A percentile compares a stretch with the other conserved stretches of the same genome.
phyloP scores from a whole-genome alignment of 2,329 filamentous ascomycete species.

The Fusarium sp. region DNA sequence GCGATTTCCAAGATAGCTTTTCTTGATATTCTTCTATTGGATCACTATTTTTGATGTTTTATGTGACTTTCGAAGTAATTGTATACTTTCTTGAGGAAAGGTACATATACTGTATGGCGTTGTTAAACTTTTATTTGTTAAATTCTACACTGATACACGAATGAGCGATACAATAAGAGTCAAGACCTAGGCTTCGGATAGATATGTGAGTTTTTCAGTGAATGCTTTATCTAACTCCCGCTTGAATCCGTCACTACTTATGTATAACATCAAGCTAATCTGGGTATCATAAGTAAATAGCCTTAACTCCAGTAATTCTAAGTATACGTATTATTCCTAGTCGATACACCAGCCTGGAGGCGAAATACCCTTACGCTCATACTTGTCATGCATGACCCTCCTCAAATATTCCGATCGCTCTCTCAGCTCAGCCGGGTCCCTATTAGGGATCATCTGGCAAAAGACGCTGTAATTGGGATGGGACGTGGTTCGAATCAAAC shows the following conservation, averaged over 20 bases:
- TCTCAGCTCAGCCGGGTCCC: slow-evolving; percentile 37
- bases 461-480: slow-evolving; percentile 33
- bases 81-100: no score
- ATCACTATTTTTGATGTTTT: no score
- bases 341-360: slow-evolving; percentile 50
- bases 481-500: slow-evolving; percentile 39
- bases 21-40: no score
- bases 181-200: neutral
- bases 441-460: slow-evolving; percentile 25
- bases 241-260: neutral
- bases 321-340: slow-evolving; percentile 6
- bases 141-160: neutral
- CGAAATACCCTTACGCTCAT: slow-evolving; percentile 18
- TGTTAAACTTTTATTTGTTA: no score
- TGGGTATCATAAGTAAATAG: slow-evolving; percentile 41
- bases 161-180: neutral
- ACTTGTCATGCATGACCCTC: slow-evolving; percentile 39
- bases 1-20: no score
- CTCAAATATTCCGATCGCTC: slow-evolving; percentile 42
- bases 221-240: slow-evolving; percentile 1
- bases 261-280: neutral
- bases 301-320: slow-evolving; percentile 24
- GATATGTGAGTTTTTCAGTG: neutral
- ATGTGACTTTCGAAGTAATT: no score
- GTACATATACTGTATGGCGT: no score